These are phyloP conservation scores for Aechmea fasciata DNA, from an alignment of 176 grass and related monocot species.

Conservation along the genomic window DNA sequence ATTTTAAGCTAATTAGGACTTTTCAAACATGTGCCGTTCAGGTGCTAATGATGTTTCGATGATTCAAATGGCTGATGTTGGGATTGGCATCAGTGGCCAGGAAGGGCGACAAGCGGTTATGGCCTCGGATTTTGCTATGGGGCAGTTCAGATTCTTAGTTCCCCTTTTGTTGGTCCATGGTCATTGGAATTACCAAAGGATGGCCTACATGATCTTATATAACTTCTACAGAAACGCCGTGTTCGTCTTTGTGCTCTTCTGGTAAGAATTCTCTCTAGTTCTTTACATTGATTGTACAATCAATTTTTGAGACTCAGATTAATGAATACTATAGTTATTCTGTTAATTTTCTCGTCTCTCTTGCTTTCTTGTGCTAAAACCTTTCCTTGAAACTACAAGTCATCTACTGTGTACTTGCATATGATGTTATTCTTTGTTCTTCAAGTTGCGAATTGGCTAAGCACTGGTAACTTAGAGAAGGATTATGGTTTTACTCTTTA, in stretches of 20 bases:
- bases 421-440: not conserved
- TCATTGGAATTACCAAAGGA: constrained; percentile 99
- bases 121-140: constrained; percentile 99
- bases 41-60: constrained; percentile 99
- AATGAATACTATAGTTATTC: not conserved
- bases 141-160: constrained; percentile 90
- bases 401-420: not conserved
- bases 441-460: not conserved
- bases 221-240: constrained; percentile 96
- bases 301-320: not conserved
- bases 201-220: constrained; percentile 97
- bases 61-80: constrained; percentile 99
- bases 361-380: not conserved
- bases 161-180: constrained; percentile 87
- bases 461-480: not conserved
- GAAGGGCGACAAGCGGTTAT: constrained; percentile 97
- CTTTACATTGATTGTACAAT: not conserved
- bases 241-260: constrained; percentile 95
- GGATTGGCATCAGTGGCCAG: constrained; percentile 93
- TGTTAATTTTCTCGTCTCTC: not conserved
- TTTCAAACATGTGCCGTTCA: constrained; percentile 21
- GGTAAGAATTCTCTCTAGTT: constrained; percentile 34
- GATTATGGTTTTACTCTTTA: not conserved
- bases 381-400: not conserved
- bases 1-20: not conserved